Evolutionary conservation across 1,139 yeast species (phyloP).

Genomic region (Saccharomyces pastorianus): DNA sequence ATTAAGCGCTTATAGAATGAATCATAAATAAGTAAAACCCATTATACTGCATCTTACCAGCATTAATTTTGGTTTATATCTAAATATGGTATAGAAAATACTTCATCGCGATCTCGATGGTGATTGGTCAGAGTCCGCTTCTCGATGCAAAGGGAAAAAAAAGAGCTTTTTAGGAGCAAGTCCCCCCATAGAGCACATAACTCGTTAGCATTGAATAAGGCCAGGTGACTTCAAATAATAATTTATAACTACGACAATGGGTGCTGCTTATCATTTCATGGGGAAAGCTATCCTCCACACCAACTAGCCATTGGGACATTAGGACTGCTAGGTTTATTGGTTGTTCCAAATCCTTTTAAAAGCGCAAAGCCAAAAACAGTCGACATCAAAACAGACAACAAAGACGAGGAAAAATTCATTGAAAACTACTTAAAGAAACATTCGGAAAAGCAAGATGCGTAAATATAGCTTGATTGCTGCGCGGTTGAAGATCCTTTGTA

Average conservation of each 20-base stretch:
- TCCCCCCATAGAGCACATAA: neutral
- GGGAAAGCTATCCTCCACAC: conserved; percentile 75
- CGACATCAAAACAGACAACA: conserved; percentile 64
- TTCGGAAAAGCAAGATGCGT: neutral
- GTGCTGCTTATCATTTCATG: conserved; percentile 68
- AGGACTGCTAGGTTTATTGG: conserved; percentile 50
- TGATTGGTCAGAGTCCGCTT: conserved; percentile 2
- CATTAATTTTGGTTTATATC: neutral
- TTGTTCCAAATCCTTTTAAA: conserved; percentile 67
- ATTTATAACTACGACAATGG: conserved; percentile 42
- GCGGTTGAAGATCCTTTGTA: conserved; percentile 24
- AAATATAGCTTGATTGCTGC: conserved; percentile 8
- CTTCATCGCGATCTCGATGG: neutral
- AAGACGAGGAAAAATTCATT: conserved; percentile 85
- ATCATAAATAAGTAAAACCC: conserved; percentile 39
- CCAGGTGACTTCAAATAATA: neutral
- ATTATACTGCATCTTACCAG: neutral
- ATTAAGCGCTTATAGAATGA: conserved; percentile 42
- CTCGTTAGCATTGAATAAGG: neutral
- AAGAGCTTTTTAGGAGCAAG: neutral
- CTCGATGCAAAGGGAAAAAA: neutral
- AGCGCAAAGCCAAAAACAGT: conserved; percentile 52
- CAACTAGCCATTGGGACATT: conserved; percentile 63
- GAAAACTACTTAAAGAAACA: conserved; percentile 35
- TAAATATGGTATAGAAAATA: neutral